These are phyloP conservation scores for Hyaloscypha bicolor DNA, from an alignment of 495 filamentous ascomycete species.

Conservation along the genomic window DNA sequence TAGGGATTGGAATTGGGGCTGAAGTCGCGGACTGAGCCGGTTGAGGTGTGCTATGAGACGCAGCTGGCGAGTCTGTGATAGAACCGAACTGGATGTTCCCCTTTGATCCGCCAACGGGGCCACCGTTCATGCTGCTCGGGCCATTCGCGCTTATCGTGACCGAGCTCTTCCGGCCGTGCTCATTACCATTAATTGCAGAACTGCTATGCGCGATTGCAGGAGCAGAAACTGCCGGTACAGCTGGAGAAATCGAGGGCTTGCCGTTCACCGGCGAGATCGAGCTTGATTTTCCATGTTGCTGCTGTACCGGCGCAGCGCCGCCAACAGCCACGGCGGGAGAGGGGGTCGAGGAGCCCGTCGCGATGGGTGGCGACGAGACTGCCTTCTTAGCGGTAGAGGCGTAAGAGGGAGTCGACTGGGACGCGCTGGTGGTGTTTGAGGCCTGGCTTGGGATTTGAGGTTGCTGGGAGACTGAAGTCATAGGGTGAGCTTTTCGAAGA, in stretches of 20 bases:
- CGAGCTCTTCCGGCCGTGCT: constrained; percentile 80
- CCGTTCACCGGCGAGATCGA: constrained; percentile 83
- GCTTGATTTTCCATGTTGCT: constrained; percentile 80
- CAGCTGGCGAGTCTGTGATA: constrained; percentile 69
- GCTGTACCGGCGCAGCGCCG: constrained; percentile 63
- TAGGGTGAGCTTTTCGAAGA: constrained; percentile 30
- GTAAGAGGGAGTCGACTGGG: constrained; percentile 67
- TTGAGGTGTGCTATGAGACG: constrained; percentile 61
- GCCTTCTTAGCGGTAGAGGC: constrained; percentile 78
- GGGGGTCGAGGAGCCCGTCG: constrained; percentile 64
- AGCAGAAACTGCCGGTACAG: constrained; percentile 55
- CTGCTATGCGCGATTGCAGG: constrained; percentile 48
- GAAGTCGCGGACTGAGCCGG: constrained; percentile 47
- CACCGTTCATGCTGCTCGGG: constrained; percentile 75
- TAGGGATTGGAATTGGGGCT: constrained; percentile 67
- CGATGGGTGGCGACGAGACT: constrained; percentile 65
- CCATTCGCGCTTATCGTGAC: constrained; percentile 85
- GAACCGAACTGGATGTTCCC: constrained; percentile 80
- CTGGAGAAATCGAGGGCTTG: constrained; percentile 71
- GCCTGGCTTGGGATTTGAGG: constrained; percentile 30
- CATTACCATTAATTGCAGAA: constrained; percentile 62
- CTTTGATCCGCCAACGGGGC: constrained; percentile 57
- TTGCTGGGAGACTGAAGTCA: constrained; percentile 37
- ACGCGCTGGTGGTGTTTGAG: constrained; percentile 52
- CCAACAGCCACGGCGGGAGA: constrained; percentile 67